Percentiles rank a stretch among this genome's conserved stretches.
Evolutionary conservation across 1,284 basidiomycete species (phyloP).

Genomic region (Apiotrichum gracile): DNA sequence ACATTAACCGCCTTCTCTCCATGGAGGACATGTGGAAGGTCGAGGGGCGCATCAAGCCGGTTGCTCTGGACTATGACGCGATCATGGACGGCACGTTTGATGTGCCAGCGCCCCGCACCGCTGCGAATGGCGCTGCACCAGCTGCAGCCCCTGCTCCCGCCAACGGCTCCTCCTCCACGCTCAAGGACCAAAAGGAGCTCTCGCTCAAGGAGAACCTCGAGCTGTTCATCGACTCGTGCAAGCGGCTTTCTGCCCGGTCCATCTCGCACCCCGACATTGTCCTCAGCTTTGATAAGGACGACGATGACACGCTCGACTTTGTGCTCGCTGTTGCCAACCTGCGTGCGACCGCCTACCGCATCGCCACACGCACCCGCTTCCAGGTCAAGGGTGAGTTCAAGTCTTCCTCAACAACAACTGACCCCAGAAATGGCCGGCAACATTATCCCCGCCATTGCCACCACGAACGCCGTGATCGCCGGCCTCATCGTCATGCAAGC

Average conservation of each 20-base stretch:
- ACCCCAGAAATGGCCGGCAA: slow-evolving; percentile 93
- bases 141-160: neutral
- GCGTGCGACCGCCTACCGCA: slow-evolving; percentile 82
- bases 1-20: slow-evolving; percentile 79
- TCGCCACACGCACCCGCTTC: slow-evolving; percentile 84
- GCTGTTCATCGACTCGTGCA: slow-evolving; percentile 74
- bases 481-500: slow-evolving; percentile 92
- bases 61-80: slow-evolving; percentile 69
- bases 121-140: slow-evolving; percentile 9
- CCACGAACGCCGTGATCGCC: slow-evolving; percentile 95
- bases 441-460: slow-evolving; percentile 98
- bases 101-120: slow-evolving; percentile 42
- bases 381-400: slow-evolving; percentile 76
- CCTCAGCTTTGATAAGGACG: slow-evolving; percentile 95
- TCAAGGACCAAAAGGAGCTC: slow-evolving; percentile 76
- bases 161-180: slow-evolving; percentile 19
- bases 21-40: slow-evolving; percentile 98
- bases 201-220: slow-evolving; percentile 71
- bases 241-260: slow-evolving; percentile 68
- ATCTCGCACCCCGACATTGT: slow-evolving; percentile 62
- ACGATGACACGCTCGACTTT: slow-evolving; percentile 93
- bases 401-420: neutral
- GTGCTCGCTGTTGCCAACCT: slow-evolving; percentile 92
- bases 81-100: slow-evolving; percentile 61
- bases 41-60: slow-evolving; percentile 67